Base-by-base conservation (phyloP, 495 filamentous ascomycete species). In the Margaritispora aquatica region DNA sequence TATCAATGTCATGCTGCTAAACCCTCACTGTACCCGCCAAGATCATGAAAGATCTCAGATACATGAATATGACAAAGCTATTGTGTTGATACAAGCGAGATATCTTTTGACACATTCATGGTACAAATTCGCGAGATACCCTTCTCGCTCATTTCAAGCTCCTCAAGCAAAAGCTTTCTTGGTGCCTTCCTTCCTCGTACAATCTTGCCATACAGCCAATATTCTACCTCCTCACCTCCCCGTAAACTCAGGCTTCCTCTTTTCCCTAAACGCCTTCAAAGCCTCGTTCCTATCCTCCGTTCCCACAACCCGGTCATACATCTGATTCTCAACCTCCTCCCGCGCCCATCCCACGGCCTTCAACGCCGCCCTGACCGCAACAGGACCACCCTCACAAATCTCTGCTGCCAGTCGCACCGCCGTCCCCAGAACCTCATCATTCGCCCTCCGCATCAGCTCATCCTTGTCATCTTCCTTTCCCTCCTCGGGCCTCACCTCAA, bases 221-320 rank as follows among this genome's bases (percentile, higher is more conserved):
- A n/a, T n/a, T n/a, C n/a, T n/a, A n/a, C 29, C 29, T 34, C 2
- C 23, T 60, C 36, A 83, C 64, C 74, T 69, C 15, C 92, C 92
- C 66, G 78, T 87, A 66, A 95, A 96, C 22, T 83, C 79, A 23
- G 92, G 91, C 77, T 82, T 92, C 69, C 93, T 83, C 84, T 95
- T 96, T 80, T 96, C 91, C 60, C 75, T 77, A 77, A 97, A 97
- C 29, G 93, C 93, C 62, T 68, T 76, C 68, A 97, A 74, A 62
- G 91, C 93, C 79, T 96, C 93, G 67, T 86, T 74, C 57, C 92
- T 79, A 77, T 97, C 93, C 69, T 91, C 83, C 7, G 89, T 96
- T 62, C 79, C 79, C 26, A 96, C 77, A 3, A 96, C 90, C 26
- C 80, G 74, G 63, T 86, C 82, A 73, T 97, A 97, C 66, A 87